Base-by-base conservation (phyloP, 192 early-diverging fungal genomes). In the Dispira parvispora region DNA sequence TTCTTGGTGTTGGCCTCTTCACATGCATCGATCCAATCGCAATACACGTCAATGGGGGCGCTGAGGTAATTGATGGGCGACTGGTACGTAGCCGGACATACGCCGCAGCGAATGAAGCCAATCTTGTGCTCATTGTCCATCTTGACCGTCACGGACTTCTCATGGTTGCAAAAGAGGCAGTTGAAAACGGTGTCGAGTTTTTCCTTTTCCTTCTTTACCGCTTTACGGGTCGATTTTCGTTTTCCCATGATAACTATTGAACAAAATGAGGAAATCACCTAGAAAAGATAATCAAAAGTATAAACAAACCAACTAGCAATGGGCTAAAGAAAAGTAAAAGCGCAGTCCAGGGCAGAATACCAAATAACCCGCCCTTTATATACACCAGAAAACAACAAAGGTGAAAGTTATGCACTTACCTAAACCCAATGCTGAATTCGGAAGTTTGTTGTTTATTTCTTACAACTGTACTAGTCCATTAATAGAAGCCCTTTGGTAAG, bases 131-230 rank as follows among this genome's bases (percentile, higher is more conserved):
- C 52, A 60, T 66, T 75, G 73, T 84, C 88, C 84, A 94, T 75
- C 56, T 86, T 79, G 60, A 83, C 81, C 14, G 73, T 70, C 38
- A 94, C 80, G 13, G 85, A 81, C 43, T 82, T 80, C 61, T 92
- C 90, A 67, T 95, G 92, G 68, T 87, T 89, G 75, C 92, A 95
- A 61, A 86, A 88, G 16, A 91, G 75, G 52, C 90, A 95, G 46
- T 78, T 71, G 65, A 95, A 92, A 58, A 79, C 73, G 32, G 78
- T 84, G 68, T 87, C 88, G 12, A 92, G 78, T 45, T 69, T 78
- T 21, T 71, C 67, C 69, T 84, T 83, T 49, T 81, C 70, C 65
- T 78, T 80, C 61, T 73, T 78, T 28, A 71, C 75, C 4, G 82
- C 72, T 74, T 91, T 89, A 69, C 88, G 78, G 43, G 84, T 78